phyloP scores from a whole-genome alignment of 2,329 filamentous ascomycete genomes.

The Fusarium foetens region DNA sequence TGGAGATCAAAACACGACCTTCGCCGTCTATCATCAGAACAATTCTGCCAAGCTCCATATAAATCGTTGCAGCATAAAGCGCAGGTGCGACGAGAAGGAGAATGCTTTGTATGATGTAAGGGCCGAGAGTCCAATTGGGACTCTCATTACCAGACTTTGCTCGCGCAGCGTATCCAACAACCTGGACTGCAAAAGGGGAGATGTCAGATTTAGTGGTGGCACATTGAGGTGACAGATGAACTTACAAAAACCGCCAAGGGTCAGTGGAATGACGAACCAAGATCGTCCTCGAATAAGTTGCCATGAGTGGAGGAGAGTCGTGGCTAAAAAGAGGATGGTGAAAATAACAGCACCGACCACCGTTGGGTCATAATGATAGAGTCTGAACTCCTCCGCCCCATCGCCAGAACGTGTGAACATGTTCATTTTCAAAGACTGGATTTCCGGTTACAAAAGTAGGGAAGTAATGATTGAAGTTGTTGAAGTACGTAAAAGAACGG shows the following conservation, averaged over 20 bases:
- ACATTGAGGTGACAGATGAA: fast-evolving
- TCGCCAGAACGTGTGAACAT: not conserved
- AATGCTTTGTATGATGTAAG: slow-evolving; percentile 14
- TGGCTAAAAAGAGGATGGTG: not conserved
- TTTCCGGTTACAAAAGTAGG: not conserved
- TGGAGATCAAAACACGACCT: not conserved
- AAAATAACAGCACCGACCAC: slow-evolving; percentile 1
- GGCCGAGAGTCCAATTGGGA: not conserved
- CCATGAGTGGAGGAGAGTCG: not conserved
- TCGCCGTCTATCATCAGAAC: slow-evolving; percentile 2
- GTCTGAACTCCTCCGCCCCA: not conserved
- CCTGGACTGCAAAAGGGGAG: not conserved
- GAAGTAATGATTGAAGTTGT: not conserved
- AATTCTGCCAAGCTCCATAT: slow-evolving; percentile 11
- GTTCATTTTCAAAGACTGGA: not conserved
- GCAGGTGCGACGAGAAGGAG: not conserved
- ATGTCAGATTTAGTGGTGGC: not conserved
- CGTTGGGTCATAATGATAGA: slow-evolving; percentile 7
- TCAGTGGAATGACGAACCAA: slow-evolving; percentile 3
- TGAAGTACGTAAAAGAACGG: not conserved
- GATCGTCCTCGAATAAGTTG: not conserved
- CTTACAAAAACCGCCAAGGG: not conserved
- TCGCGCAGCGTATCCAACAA: slow-evolving; percentile 4
- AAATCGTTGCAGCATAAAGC: not conserved
- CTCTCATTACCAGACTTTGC: slow-evolving; percentile 2